These are phyloP conservation scores for Phytophthora idaei DNA, from an alignment of 352 stramenopile genomes.

Conservation along the genomic window DNA sequence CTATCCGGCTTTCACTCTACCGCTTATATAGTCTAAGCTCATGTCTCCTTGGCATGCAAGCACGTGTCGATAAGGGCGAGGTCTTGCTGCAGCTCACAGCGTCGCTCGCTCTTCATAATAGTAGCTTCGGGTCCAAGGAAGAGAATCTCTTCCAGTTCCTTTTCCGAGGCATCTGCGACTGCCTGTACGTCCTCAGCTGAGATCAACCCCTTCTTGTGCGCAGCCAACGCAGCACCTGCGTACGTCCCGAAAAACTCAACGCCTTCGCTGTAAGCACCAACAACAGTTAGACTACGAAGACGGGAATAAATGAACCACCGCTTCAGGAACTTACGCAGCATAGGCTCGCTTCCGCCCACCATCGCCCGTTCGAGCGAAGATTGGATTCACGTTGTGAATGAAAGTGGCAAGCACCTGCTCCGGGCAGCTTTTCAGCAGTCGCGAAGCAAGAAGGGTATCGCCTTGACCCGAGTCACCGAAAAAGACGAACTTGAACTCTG, in stretches of 20 bases:
- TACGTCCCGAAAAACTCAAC: constrained; percentile 83
- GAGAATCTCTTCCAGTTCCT: constrained; percentile 53
- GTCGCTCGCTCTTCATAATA: constrained; percentile 45
- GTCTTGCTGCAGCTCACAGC: constrained; percentile 50
- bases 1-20: neutral
- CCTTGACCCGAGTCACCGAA: constrained; percentile 86
- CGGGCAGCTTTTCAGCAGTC: constrained; percentile 57
- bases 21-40: neutral
- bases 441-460: constrained; percentile 73
- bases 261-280: constrained; percentile 51
- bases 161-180: constrained; percentile 44
- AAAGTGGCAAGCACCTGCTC: constrained; percentile 74
- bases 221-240: constrained; percentile 56
- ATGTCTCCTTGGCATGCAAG: constrained; percentile 19
- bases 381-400: constrained; percentile 82
- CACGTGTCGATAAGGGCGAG: constrained; percentile 35
- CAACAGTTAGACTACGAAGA: neutral
- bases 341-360: constrained; percentile 65
- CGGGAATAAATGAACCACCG: neutral
- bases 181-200: constrained; percentile 52
- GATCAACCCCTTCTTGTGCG: constrained; percentile 67
- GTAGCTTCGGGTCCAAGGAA: constrained; percentile 52
- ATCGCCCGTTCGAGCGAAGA: constrained; percentile 61
- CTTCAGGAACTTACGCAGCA: constrained; percentile 47
- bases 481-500: constrained; percentile 88